phyloP scores from a whole-genome alignment of 1,139 yeast species.

The Candida albicans region DNA sequence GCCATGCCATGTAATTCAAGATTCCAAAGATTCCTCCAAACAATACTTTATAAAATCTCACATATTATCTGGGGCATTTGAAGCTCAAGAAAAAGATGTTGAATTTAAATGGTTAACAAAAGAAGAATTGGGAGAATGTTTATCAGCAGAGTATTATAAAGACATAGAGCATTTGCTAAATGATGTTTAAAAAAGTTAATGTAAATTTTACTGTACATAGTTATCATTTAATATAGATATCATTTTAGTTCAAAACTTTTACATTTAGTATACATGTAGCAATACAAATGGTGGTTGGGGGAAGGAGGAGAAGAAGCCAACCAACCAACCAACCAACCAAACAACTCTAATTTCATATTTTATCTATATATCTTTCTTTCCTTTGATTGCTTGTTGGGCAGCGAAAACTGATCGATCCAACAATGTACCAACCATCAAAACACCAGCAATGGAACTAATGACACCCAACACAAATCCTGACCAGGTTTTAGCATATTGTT shows the following conservation, averaged over 20 bases:
- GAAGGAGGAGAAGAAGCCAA: too few species aligned
- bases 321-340: too few species aligned
- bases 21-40: conserved; percentile 25
- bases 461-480: conserved; percentile 84
- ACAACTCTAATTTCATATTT: background rate
- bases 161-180: conserved; percentile 54
- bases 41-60: conserved; percentile 84
- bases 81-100: conserved; percentile 40
- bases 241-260: background rate
- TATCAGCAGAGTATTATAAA: conserved; percentile 55
- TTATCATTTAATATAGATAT: background rate
- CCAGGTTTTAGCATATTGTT: conserved; percentile 76
- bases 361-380: conserved; percentile 57
- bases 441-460: conserved; percentile 89
- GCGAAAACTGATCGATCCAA: conserved; percentile 87
- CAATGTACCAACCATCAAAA: conserved; percentile 86
- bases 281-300: too few species aligned
- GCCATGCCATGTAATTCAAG: conserved; percentile 65
- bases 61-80: conserved; percentile 83
- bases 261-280: background rate
- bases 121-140: conserved; percentile 66
- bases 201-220: conserved; percentile 8
- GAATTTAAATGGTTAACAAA: conserved; percentile 79
- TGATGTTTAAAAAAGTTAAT: conserved; percentile 29
- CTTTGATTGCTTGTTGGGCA: conserved; percentile 76